phyloP scores from a whole-genome alignment of 1,139 yeast genomes.

The Lodderomyces orthopsilosis region DNA sequence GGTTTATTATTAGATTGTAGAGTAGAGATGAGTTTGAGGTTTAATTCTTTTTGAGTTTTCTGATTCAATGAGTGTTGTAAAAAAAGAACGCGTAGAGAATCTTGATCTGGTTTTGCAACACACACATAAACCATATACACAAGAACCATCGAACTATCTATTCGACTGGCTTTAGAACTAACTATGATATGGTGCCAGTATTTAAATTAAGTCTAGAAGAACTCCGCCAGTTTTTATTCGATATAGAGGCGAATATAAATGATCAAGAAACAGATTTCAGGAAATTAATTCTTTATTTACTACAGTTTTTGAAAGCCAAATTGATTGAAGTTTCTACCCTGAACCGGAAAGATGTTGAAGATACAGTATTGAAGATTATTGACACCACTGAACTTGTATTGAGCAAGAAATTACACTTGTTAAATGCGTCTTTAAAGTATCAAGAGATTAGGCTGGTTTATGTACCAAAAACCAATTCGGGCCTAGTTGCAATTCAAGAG shows the following conservation, averaged over 20 bases:
- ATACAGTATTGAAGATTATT: slow-evolving; percentile 9
- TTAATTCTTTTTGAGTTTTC: too few relatives aligned
- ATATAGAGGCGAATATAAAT: slow-evolving; percentile 32
- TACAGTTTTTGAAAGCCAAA: slow-evolving; percentile 30
- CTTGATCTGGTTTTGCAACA: too few relatives aligned
- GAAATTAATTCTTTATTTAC: slow-evolving; percentile 32
- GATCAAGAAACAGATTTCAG: slow-evolving; percentile 39
- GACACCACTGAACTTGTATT: slow-evolving; percentile 14
- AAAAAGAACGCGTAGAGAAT: slow-evolving; percentile 1
- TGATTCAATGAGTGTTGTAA: not conserved
- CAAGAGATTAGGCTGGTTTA: slow-evolving; percentile 13
- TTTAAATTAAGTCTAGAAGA: slow-evolving; percentile 23
- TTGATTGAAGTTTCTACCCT: slow-evolving; percentile 10
- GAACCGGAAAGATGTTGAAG: slow-evolving; percentile 4
- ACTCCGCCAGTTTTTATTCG: slow-evolving; percentile 33
- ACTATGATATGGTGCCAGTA: slow-evolving; percentile 12
- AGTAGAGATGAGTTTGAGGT: too few relatives aligned
- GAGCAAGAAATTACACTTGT: slow-evolving; percentile 14
- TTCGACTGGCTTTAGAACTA: not conserved
- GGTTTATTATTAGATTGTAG: not conserved
- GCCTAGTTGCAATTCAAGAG: slow-evolving; percentile 1
- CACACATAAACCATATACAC: too few relatives aligned
- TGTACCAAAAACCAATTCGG: slow-evolving; percentile 5
- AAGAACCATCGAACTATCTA: not conserved
- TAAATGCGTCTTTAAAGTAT: slow-evolving; percentile 14